Percentiles rank a stretch among this genome's conserved stretches.
Evolutionary conservation across 73 alveolate genomes (phyloP).

Genomic region (Paramecium bursaria): DNA sequence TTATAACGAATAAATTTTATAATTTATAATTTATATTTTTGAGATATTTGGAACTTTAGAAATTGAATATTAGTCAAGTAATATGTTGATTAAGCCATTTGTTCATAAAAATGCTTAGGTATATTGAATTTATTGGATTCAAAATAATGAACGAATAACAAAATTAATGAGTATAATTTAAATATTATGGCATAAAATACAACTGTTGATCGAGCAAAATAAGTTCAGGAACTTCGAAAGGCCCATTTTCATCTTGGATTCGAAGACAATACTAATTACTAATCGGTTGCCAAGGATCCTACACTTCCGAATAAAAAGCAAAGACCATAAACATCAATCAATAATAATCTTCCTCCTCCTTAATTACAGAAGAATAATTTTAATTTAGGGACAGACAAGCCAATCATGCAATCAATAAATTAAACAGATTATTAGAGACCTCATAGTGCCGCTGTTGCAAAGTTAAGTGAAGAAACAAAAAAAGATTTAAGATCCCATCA

Average conservation of each 20-base stretch:
- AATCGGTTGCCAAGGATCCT: conserved; percentile 47
- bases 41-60: too few species aligned
- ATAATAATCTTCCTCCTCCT: conserved; percentile 14
- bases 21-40: too few species aligned
- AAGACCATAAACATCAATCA: conserved; percentile 44
- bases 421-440: conserved; percentile 60
- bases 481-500: conserved; percentile 72
- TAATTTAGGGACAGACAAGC: conserved; percentile 65
- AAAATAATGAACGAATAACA: too few species aligned
- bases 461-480: conserved; percentile 68
- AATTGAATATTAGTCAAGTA: too few species aligned
- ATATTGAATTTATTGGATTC: too few species aligned
- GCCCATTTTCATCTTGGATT: conserved; percentile 62
- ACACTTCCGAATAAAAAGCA: conserved; percentile 47
- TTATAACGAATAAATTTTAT: too few species aligned
- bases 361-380: conserved; percentile 51
- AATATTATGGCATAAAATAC: conserved; percentile 57
- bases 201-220: conserved; percentile 58
- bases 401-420: conserved; percentile 24
- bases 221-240: conserved; percentile 41
- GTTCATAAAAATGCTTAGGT: too few species aligned
- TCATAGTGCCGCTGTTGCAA: conserved; percentile 55
- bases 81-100: too few species aligned
- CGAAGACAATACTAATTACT: conserved; percentile 62
- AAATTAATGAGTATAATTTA: too few species aligned